Evolutionary conservation across 2,329 filamentous ascomycete genomes (phyloP), one percentile per base, ranked within the genome.

Genomic region (Monosporascus sp.): DNA sequence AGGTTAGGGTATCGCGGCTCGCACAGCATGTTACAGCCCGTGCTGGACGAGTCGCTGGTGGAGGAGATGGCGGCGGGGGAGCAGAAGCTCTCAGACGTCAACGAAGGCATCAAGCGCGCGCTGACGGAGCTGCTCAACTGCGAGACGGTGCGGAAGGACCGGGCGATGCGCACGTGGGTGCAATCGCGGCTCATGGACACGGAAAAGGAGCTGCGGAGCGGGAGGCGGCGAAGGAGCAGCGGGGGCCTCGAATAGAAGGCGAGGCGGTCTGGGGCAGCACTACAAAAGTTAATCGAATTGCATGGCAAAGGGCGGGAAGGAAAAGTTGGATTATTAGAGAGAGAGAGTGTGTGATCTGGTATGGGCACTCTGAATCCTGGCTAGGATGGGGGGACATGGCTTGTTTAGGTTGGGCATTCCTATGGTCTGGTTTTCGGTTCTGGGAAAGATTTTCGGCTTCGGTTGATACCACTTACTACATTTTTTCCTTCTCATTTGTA

Each of bases 41-140:
- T 77, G 35, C 63, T 73, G 22, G 76, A 80, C 61, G 77, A 78
- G 61, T 70, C 74, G 51, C 74, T 75, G 7, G 64, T 78, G 22
- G 70, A 70, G 55, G 76, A 78, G 61, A 75, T 82, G 58, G 78
- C 74, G 0, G 70, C 70, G 19, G 78, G 80, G 62, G 78, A 82
- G 63, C 74, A 77, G 58, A 78, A 75, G 55, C 73, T 84, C 11
- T 80, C 73, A 49, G 73, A 78, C 56, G 77, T 84, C 67, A 82
- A 82, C 67, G 80, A 84, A 67, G 76, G 78, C 60, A 81, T 85
- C 70, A 85, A 85, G 70, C 75, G 80, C 35, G 78, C 80, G 2
- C 64, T 85, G 60, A 85, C 81, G 6, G 81, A 84, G 65, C 74
- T 85, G 16, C 75, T 85, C 61, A 85, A 84, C 68, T 84, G 79